phyloP scores from a whole-genome alignment of 352 stramenopile species.

The Phytopythium oedochilum region DNA sequence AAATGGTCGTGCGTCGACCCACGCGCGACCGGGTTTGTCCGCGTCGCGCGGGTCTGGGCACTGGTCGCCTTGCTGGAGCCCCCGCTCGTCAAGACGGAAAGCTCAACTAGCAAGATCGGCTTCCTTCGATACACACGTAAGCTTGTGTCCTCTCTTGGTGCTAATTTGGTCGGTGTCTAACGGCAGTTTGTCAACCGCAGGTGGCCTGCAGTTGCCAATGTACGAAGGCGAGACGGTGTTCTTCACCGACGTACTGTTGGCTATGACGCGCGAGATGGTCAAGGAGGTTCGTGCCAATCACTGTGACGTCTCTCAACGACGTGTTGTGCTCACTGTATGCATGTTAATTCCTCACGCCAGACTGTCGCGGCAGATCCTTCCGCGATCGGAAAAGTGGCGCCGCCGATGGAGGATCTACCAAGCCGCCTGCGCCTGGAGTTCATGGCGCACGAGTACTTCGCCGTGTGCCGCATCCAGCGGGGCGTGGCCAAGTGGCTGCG shows the following conservation, averaged over 20 bases:
- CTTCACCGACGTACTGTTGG: slow-evolving; percentile 85
- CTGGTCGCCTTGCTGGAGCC: slow-evolving; percentile 75
- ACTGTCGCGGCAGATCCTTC: slow-evolving; percentile 31
- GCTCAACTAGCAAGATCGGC: slow-evolving; percentile 32
- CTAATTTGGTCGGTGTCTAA: not conserved
- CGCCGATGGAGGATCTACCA: slow-evolving; percentile 23
- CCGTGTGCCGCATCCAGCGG: slow-evolving; percentile 51
- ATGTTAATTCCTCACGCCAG: not conserved
- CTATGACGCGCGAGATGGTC: slow-evolving; percentile 76
- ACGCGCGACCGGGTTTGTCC: slow-evolving; percentile 80
- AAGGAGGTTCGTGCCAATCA: slow-evolving; percentile 47
- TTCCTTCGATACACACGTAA: slow-evolving; percentile 61
- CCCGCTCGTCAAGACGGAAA: slow-evolving; percentile 61
- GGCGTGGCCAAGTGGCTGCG: slow-evolving; percentile 53
- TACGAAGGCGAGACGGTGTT: slow-evolving; percentile 82
- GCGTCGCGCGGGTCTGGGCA: slow-evolving; percentile 57
- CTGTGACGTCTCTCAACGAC: not conserved
- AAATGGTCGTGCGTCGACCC: slow-evolving; percentile 90
- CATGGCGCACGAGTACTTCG: slow-evolving; percentile 63
- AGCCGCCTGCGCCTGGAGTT: slow-evolving; percentile 51
- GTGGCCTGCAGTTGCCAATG: slow-evolving; percentile 64
- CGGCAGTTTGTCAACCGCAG: too few relatives aligned
- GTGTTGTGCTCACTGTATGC: not conserved
- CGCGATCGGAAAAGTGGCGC: slow-evolving; percentile 37
- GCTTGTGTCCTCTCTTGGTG: slow-evolving; percentile 13